These are phyloP conservation scores for Exophiala spinifera DNA, from an alignment of 2,329 filamentous ascomycete species.

Conservation along the genomic window DNA sequence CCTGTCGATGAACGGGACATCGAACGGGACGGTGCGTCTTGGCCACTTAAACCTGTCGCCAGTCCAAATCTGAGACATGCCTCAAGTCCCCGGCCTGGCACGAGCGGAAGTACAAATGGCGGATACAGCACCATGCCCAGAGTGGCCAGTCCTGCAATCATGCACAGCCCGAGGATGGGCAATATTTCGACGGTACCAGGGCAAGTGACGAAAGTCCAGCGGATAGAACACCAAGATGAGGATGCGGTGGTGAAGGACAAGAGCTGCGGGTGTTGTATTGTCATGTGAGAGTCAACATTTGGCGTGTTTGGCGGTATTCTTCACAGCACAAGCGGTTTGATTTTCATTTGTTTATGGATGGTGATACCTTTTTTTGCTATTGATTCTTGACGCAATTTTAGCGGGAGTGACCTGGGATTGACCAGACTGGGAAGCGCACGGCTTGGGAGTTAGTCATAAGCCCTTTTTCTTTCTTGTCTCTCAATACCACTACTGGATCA, in stretches of 20 bases:
- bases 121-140: slow-evolving; percentile 52
- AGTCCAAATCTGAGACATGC: slow-evolving; percentile 25
- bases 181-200: slow-evolving; percentile 31
- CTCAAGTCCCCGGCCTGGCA: slow-evolving; percentile 37
- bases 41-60: slow-evolving; percentile 32
- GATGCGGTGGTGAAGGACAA: slow-evolving; percentile 57
- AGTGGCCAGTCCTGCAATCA: slow-evolving; percentile 38
- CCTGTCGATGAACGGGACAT: slow-evolving; percentile 10
- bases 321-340: too few relatives aligned
- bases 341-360: slow-evolving; percentile 16
- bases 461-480: neutral
- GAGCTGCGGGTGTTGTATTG: slow-evolving; percentile 67
- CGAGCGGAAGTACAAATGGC: slow-evolving; percentile 40
- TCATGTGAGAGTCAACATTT: slow-evolving; percentile 59
- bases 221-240: slow-evolving; percentile 52
- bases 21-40: slow-evolving; percentile 30
- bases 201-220: slow-evolving; percentile 37
- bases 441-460: neutral
- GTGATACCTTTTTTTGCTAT: slow-evolving; percentile 1
- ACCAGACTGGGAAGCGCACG: neutral
- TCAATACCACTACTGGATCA: neutral
- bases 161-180: slow-evolving; percentile 20
- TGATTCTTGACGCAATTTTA: slow-evolving; percentile 22
- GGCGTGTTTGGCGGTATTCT: neutral
- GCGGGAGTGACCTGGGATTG: slow-evolving; percentile 17